These are phyloP conservation scores for Coprinopsis sp. DNA, from an alignment of 768 basidiomycete genomes.

Conservation along the genomic window DNA sequence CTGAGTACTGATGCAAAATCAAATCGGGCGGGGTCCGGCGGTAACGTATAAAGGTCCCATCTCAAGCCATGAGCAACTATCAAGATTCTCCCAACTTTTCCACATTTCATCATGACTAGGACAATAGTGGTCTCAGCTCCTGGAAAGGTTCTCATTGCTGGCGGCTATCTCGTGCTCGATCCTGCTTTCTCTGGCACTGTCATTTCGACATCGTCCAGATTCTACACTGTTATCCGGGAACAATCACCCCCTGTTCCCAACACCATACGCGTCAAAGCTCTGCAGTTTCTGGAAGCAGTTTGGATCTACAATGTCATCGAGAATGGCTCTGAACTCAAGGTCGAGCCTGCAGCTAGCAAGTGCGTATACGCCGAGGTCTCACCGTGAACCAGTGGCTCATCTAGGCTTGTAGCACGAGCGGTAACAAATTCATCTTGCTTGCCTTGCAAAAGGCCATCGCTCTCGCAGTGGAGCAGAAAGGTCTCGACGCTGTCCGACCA, in stretches of 20 bases:
- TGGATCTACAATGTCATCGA: constrained; percentile 67
- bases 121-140: constrained; percentile 82
- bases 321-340: constrained; percentile 25
- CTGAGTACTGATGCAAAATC: constrained; percentile 1
- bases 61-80: constrained; percentile 7
- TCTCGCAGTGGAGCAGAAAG: constrained; percentile 59
- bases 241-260: constrained; percentile 24
- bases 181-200: constrained; percentile 80
- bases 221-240: constrained; percentile 74
- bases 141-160: constrained; percentile 92
- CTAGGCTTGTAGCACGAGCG: constrained; percentile 35
- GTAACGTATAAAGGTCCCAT: constrained; percentile 9
- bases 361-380: constrained; percentile 22
- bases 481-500: constrained; percentile 35
- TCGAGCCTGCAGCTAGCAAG: constrained; percentile 36
- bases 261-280: constrained; percentile 74
- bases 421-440: constrained; percentile 91
- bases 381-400: constrained; percentile 12
- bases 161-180: constrained; percentile 96
- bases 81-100: constrained; percentile 12
- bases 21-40: constrained; percentile 5
- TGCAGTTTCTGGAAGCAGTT: constrained; percentile 79
- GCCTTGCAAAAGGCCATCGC: constrained; percentile 75
- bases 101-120: constrained; percentile 32
- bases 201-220: constrained; percentile 88